A percentile compares a stretch with the other conserved stretches of the same genome.
Conservation (phyloP, 2,329 filamentous ascomycete species). For the Dothistroma pini region DNA sequence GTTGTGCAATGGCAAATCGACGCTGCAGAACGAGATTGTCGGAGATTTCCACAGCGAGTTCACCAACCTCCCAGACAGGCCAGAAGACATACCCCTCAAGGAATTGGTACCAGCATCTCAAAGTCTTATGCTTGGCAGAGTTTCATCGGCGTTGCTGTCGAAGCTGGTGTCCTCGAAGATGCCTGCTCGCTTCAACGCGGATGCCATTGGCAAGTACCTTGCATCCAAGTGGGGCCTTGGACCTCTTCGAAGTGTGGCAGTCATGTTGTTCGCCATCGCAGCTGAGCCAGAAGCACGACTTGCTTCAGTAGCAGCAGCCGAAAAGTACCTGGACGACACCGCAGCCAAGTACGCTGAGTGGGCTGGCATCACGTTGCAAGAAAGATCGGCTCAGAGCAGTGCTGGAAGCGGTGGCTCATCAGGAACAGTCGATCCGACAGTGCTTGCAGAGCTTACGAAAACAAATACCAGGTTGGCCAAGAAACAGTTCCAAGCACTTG, state of each 20-base stretch:
- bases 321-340: not conserved
- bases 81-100: conserved; percentile 80
- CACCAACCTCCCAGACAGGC: conserved; percentile 92
- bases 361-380: not conserved
- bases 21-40: conserved; percentile 94
- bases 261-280: not conserved
- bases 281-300: not conserved
- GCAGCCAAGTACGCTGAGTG: not conserved
- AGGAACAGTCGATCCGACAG: not conserved
- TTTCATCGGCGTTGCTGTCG: not conserved
- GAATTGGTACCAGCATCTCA: not conserved
- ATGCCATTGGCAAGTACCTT: not conserved
- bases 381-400: not conserved
- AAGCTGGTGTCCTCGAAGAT: not conserved
- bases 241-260: not conserved
- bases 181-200: not conserved
- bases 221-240: not conserved
- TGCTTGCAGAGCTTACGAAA: conserved; percentile 76
- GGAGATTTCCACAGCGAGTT: conserved; percentile 97
- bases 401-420: not conserved
- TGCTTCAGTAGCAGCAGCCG: not conserved
- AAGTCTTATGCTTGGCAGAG: not conserved
- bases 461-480: conserved; percentile 93
- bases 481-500: conserved; percentile 61
- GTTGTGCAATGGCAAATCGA: conserved; percentile 84